Evolutionary conservation across 129 eudicot species (phyloP).

Genomic region (Pseudognaphalium luteoalbum): DNA sequence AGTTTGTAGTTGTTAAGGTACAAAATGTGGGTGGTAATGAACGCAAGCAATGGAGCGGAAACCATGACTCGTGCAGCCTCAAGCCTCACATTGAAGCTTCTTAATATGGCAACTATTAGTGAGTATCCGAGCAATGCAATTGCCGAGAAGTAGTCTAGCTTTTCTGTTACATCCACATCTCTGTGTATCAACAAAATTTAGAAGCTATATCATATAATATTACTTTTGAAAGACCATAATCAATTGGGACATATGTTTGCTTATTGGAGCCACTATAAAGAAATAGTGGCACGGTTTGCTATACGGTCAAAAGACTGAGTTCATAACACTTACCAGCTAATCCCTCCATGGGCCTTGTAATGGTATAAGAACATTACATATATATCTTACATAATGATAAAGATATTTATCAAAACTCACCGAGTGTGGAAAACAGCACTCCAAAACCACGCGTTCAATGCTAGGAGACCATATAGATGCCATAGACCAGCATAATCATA

Average conservation of each 20-base stretch:
- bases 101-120: constrained; percentile 61
- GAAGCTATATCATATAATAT: neutral
- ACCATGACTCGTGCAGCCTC: constrained; percentile 96
- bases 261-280: neutral
- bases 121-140: constrained; percentile 81
- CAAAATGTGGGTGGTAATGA: constrained; percentile 75
- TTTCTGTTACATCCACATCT: constrained; percentile 77
- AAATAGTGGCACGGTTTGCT: neutral
- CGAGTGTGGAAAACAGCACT: constrained; percentile 81
- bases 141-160: constrained; percentile 78
- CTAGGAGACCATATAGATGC: constrained; percentile 65
- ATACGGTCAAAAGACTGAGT: neutral
- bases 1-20: constrained; percentile 75
- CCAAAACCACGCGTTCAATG: constrained; percentile 89
- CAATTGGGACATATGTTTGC: neutral
- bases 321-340: neutral
- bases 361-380: neutral
- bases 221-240: constrained; percentile 6
- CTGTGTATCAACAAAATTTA: constrained; percentile 39
- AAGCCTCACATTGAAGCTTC: constrained; percentile 65
- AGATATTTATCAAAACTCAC: constrained; percentile 37
- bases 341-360: neutral
- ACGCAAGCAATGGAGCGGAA: constrained; percentile 84
- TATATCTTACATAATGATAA: neutral
- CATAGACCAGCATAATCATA: constrained; percentile 73